phyloP scores from a whole-genome alignment of 2,329 filamentous ascomycete species.

The Didymellaceae sp. region DNA sequence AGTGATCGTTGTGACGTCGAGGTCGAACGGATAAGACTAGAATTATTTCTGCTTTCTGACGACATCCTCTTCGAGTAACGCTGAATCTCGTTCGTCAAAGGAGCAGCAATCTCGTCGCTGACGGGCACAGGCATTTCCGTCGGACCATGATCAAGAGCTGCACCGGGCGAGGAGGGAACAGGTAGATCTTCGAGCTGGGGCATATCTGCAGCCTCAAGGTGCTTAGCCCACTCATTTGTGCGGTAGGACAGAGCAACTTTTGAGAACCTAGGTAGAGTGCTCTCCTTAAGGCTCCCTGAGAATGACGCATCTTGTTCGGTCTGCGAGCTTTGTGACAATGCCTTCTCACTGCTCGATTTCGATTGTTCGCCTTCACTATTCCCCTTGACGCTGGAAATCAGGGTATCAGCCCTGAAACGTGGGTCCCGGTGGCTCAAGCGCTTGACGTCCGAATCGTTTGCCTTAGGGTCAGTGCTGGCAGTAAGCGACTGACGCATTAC shows the following conservation, averaged over 20 bases:
- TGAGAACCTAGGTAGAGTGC: conserved; percentile 73
- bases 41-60: conserved; percentile 27
- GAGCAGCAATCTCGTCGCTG: conserved; percentile 35
- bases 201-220: conserved; percentile 76
- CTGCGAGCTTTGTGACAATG: conserved; percentile 30
- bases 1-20: conserved; percentile 34
- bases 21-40: conserved; percentile 25
- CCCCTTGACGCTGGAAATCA: conserved; percentile 24
- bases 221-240: conserved; percentile 96
- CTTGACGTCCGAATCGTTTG: conserved; percentile 14
- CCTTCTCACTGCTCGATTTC: conserved; percentile 52
- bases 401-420: conserved; percentile 28
- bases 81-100: conserved; percentile 25
- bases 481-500: conserved; percentile 31
- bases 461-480: conserved; percentile 44
- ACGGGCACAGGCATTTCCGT: conserved; percentile 64
- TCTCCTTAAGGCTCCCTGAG: conserved; percentile 50
- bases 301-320: conserved; percentile 49
- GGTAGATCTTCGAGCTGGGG: conserved; percentile 70
- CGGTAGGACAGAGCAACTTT: conserved; percentile 81
- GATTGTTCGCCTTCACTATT: conserved; percentile 31
- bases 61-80: conserved; percentile 36
- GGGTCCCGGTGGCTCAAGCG: conserved; percentile 18
- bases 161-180: conserved; percentile 53
- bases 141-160: conserved; percentile 44